These are phyloP conservation scores for Leccinum ochraceum DNA, from an alignment of 768 basidiomycete genomes.

Conservation along the genomic window DNA sequence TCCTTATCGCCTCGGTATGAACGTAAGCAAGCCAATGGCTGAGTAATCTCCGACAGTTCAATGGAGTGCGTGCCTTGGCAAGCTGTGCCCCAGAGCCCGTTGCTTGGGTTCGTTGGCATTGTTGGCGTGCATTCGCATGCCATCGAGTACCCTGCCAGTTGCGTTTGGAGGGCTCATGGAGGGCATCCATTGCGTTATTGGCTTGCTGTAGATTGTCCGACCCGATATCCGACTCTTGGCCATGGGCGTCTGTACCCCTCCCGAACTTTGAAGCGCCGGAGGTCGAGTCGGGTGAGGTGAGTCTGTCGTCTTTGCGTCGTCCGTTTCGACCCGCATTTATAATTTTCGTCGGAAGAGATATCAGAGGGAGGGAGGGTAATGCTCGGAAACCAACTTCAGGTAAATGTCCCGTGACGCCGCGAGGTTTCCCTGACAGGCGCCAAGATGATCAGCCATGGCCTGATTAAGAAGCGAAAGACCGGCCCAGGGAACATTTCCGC, in stretches of 20 bases:
- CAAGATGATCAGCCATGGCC: neutral
- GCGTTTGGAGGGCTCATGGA: neutral
- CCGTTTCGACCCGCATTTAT: neutral
- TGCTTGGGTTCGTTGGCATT: neutral
- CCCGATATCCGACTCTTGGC: neutral
- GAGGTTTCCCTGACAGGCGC: neutral
- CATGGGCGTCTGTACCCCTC: neutral
- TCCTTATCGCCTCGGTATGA: constrained; percentile 9
- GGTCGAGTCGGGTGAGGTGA: neutral
- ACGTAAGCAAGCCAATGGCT: neutral
- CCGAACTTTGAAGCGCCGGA: neutral
- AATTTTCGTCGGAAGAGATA: neutral
- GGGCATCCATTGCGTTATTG: neutral
- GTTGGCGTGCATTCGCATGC: neutral
- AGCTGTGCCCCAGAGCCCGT: constrained; percentile 15
- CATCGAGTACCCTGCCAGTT: neutral
- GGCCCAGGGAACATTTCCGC: too few relatives aligned
- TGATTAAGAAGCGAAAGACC: neutral
- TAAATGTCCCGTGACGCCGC: neutral
- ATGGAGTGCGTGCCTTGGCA: constrained; percentile 19
- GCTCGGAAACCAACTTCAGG: neutral
- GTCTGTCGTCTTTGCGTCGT: neutral
- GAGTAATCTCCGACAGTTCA: constrained; percentile 1
- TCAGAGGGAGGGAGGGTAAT: neutral
- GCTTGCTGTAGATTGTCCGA: constrained; percentile 11